phyloP scores from a whole-genome alignment of 1,284 basidiomycete species.

The Trametes hirsuta region DNA sequence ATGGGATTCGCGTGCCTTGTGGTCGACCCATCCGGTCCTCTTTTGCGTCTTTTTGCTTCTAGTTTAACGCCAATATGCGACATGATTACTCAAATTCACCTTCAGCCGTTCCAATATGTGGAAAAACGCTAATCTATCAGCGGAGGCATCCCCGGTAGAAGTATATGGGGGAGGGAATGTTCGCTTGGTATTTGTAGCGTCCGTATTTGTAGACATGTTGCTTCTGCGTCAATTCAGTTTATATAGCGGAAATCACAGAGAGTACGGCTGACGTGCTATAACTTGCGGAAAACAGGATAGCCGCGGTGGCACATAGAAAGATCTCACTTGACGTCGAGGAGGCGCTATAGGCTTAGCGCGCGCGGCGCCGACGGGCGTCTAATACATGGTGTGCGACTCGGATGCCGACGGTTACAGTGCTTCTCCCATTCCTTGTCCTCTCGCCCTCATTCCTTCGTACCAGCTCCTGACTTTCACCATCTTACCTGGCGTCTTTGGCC shows the following conservation, averaged over 20 bases:
- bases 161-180: constrained; percentile 58
- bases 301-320: background rate
- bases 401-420: too few relatives aligned
- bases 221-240: background rate
- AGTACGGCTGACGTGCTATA: background rate
- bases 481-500: too few relatives aligned
- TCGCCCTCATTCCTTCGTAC: too few relatives aligned
- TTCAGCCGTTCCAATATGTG: constrained; percentile 88
- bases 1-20: constrained; percentile 56
- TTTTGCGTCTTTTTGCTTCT: constrained; percentile 74
- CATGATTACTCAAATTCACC: constrained; percentile 43
- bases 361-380: too few relatives aligned
- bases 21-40: constrained; percentile 91
- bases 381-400: too few relatives aligned
- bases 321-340: too few relatives aligned
- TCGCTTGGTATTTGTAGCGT: constrained; percentile 27
- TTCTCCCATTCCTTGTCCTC: too few relatives aligned
- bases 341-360: too few relatives aligned
- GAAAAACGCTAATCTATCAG: constrained; percentile 85
- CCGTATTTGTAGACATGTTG: background rate
- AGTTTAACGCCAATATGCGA: background rate
- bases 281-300: background rate
- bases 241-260: background rate
- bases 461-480: background rate
- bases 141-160: constrained; percentile 56